Base-by-base conservation (phyloP, 1,284 basidiomycete genomes). In the Trametes sp. region DNA sequence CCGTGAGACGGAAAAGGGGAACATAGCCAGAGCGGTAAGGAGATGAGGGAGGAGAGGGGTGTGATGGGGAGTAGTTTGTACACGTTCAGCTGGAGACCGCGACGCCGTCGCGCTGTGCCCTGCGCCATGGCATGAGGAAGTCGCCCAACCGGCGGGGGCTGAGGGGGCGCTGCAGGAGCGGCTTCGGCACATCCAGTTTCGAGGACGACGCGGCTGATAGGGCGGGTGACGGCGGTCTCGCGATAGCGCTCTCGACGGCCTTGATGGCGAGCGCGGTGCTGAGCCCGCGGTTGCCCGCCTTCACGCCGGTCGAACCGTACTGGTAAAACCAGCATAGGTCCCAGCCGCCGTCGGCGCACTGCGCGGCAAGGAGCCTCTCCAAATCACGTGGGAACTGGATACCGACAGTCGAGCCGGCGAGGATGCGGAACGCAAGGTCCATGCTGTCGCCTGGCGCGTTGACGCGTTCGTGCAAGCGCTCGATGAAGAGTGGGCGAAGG, bases 331-430 rank as follows among this genome's bases (percentile, higher is more conserved):
- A 83, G 5, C 83, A 78, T 11, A 75, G 72, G 38, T 76, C 78
- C 82, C 83, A 85, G 4, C 80, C 79, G n/a, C 84, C 84, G 63
- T 85, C 83, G 62, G 80, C 80, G 58, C 73, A 74, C 65, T 85
- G 83, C 44, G 81, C 66, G 11, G 76, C 70, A 4, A 83, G 74
- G 11, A 85, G 76, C 23, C 71, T 67, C 14, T 76, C 74, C 16
- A 82, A 59, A 69, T 86, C 84, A 19, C 78, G 70, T 29, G 80
- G 75, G 65, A 82, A 75, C 33, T 71, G 66, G 31, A 84, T 61
- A 13, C 80, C 82, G 13, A 84, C 74, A 4, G 70, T 73, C 2
- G 76, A 73, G 45, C 80, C 80, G 0, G 78, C 78, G 16, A 82
- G 61, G 44, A 86, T 77, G 3, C 84, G 81, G 82, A 84, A 84